These are phyloP conservation scores for Eleusine coracana DNA, from an alignment of 176 grass and related monocot genomes.

Conservation along the genomic window DNA sequence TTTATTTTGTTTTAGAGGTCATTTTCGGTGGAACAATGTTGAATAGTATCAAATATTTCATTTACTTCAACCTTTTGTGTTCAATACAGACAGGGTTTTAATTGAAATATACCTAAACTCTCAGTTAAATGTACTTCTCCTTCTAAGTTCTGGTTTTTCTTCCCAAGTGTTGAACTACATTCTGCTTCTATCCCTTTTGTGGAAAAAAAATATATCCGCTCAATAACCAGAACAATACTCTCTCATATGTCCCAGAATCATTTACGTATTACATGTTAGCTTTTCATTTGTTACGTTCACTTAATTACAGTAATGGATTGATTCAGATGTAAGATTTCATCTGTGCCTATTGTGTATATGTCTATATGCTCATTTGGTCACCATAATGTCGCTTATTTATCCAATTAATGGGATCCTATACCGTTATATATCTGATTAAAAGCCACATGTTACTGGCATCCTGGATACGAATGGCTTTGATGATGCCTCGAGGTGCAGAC, in stretches of 20 bases:
- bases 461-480: neutral
- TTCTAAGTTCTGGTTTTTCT: neutral
- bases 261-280: neutral
- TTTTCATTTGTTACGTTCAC: neutral
- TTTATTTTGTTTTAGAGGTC: neutral
- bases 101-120: conserved; percentile 9
- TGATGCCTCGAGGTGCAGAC: neutral
- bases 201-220: neutral
- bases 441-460: neutral
- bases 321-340: neutral
- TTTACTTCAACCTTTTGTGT: conserved; percentile 15
- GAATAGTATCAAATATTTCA: neutral
- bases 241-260: neutral
- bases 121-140: neutral
- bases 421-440: neutral
- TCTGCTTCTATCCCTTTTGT: neutral
- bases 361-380: neutral
- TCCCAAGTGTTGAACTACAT: neutral
- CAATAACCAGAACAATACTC: neutral
- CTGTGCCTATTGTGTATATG: neutral
- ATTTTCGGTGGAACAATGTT: neutral
- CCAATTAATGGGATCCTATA: neutral
- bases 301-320: neutral
- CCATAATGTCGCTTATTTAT: neutral
- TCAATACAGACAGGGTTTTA: neutral